Evolutionary conservation across 208 protist genomes (phyloP).

Genomic region (Cochliopodium minus): DNA sequence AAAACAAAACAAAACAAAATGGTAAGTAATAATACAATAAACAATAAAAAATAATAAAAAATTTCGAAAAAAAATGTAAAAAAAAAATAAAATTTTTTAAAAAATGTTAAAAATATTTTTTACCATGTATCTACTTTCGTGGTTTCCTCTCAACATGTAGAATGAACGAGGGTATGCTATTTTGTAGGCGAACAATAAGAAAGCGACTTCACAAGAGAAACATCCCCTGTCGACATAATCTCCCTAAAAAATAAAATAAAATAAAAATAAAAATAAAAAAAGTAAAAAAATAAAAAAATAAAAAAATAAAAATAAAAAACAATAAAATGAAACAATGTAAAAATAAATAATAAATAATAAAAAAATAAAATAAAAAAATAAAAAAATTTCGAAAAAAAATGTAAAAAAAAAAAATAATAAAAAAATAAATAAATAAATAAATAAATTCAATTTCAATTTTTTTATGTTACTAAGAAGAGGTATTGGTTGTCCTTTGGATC

Average conservation of each 20-base stretch:
- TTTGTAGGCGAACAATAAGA: constrained; percentile 54
- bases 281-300: constrained; percentile 12
- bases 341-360: neutral
- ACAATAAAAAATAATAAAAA: constrained; percentile 13
- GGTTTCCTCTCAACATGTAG: constrained; percentile 62
- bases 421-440: neutral
- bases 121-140: constrained; percentile 66
- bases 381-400: neutral
- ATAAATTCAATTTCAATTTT: constrained; percentile 1
- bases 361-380: neutral
- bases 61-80: too few species aligned
- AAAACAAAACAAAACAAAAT: constrained; percentile 15
- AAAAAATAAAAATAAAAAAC: constrained; percentile 13
- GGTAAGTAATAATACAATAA: constrained; percentile 9
- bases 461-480: constrained; percentile 85
- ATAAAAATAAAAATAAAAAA: constrained; percentile 13
- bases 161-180: constrained; percentile 45
- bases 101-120: too few species aligned
- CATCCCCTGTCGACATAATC: constrained; percentile 51
- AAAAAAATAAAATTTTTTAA: too few species aligned
- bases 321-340: neutral
- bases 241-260: constrained; percentile 26
- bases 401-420: neutral
- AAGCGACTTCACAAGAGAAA: constrained; percentile 35
- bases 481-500: constrained; percentile 57